Evolutionary conservation across 1,284 basidiomycete genomes (phyloP).

Genomic region (Ustilago tritici): DNA sequence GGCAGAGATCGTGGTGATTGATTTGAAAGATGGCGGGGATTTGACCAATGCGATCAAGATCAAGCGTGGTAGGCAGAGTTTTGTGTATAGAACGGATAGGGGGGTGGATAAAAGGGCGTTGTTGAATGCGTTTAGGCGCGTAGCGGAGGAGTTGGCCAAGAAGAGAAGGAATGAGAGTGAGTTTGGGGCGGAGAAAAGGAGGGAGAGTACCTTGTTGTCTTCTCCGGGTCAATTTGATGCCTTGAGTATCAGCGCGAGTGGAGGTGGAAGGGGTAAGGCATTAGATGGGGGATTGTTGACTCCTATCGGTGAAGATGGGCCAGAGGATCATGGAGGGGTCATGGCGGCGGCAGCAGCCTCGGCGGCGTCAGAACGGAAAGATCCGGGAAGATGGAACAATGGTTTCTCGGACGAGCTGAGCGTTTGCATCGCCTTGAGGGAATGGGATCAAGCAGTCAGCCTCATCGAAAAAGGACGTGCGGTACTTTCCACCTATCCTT

Average conservation of each 20-base stretch:
- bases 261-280: background rate
- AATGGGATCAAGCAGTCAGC: conserved; percentile 86
- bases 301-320: conserved; percentile 28
- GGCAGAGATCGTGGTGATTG: conserved; percentile 90
- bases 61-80: conserved; percentile 89
- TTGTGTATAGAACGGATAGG: conserved; percentile 88
- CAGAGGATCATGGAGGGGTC: background rate
- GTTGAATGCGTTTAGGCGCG: conserved; percentile 85
- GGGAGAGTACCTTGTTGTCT: conserved; percentile 41
- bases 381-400: conserved; percentile 79
- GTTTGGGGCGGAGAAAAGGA: conserved; percentile 39
- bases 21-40: conserved; percentile 92
- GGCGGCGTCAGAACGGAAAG: conserved; percentile 54
- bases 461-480: conserved; percentile 84
- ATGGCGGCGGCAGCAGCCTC: conserved; percentile 49
- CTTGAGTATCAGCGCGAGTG: background rate
- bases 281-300: conserved; percentile 23
- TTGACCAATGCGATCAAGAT: conserved; percentile 97
- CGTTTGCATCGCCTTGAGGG: conserved; percentile 87
- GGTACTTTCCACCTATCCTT: conserved; percentile 75
- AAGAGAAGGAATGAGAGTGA: conserved; percentile 92
- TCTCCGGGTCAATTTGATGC: conserved; percentile 20
- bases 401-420: conserved; percentile 92
- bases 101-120: conserved; percentile 86
- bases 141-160: conserved; percentile 88